A percentile compares a stretch with the other conserved stretches of the same genome.
phyloP scores from a whole-genome alignment of 2,329 filamentous ascomycete genomes.

The Fusarium compactum region DNA sequence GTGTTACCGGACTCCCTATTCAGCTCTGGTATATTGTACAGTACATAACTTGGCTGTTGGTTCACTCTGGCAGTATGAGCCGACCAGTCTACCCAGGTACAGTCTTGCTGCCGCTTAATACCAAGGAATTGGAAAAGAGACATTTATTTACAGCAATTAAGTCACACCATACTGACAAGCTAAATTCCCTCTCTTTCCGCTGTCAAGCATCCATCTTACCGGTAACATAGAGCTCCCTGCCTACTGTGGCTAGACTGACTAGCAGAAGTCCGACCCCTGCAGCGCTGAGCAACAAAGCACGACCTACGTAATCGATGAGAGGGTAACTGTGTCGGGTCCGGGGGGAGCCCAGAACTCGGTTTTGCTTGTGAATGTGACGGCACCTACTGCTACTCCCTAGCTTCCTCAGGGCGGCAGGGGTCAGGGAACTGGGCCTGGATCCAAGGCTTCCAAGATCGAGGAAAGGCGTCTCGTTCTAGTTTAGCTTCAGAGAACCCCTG shows the following conservation, averaged over 20 bases:
- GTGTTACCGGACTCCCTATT: slow-evolving; percentile 18
- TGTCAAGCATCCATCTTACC: slow-evolving; percentile 1
- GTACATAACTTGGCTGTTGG: background rate
- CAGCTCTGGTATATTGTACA: background rate
- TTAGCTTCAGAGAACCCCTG: slow-evolving; percentile 33
- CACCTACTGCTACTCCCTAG: slow-evolving; percentile 2
- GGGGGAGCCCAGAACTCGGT: slow-evolving; percentile 27
- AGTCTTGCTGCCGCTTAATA: background rate
- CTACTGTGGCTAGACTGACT: background rate
- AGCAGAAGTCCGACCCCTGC: slow-evolving; percentile 34
- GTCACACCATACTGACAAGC: slow-evolving; percentile 27
- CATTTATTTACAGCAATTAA: slow-evolving; percentile 7
- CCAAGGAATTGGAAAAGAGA: background rate
- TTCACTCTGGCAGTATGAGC: background rate
- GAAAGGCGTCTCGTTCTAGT: slow-evolving; percentile 20
- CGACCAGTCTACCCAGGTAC: background rate
- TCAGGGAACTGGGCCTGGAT: slow-evolving; percentile 10
- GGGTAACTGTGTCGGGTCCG: slow-evolving; percentile 16
- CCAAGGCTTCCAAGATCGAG: slow-evolving; percentile 35
- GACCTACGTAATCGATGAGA: slow-evolving; percentile 43
- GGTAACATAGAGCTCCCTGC: background rate
- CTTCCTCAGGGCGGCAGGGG: slow-evolving; percentile 20
- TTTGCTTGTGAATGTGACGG: slow-evolving; percentile 34
- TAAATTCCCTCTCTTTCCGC: slow-evolving; percentile 13
- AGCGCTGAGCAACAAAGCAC: slow-evolving; percentile 36